A percentile compares a stretch with the other conserved stretches of the same genome.
Conservation (phyloP, 208 protist genomes). For the Wallacemonas sp. region DNA sequence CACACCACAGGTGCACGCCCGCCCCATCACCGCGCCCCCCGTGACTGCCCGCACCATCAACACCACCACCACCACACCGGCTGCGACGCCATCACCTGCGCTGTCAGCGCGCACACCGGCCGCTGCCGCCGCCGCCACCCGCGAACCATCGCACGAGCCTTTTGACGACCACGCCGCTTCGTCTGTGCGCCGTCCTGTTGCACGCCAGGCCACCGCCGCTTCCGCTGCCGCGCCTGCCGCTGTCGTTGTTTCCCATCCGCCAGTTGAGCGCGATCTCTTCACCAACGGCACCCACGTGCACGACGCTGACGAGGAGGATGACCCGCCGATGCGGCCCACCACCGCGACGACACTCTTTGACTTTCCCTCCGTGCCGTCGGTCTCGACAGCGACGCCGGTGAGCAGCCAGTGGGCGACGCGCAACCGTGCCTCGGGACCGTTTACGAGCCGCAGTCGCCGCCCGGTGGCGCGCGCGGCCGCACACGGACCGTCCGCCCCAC, state of each 20-base stretch:
- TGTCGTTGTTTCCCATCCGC: conserved; percentile 1
- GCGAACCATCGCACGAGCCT: conserved; percentile 23
- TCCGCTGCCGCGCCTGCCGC: background rate
- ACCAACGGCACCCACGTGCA: background rate
- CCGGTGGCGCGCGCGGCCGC: background rate
- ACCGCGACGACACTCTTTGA: conserved; percentile 11
- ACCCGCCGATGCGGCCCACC: background rate
- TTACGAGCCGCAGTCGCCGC: background rate
- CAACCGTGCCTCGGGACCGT: background rate
- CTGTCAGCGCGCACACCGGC: conserved; percentile 6
- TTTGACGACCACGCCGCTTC: conserved; percentile 19
- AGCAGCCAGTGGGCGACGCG: conserved; percentile 14
- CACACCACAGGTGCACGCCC: background rate
- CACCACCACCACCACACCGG: background rate
- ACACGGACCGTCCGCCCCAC: background rate
- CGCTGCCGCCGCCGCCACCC: background rate
- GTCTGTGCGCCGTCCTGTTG: no score
- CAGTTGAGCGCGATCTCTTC: conserved; percentile 7
- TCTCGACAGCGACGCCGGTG: conserved; percentile 9
- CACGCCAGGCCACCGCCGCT: no score
- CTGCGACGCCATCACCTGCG: background rate
- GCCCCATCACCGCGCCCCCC: background rate
- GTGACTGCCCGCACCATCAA: background rate
- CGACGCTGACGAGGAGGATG: background rate
- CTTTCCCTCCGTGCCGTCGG: conserved; percentile 8